Evolutionary conservation across 2,329 filamentous ascomycete species (phyloP).

Genomic region (Trichoderma hamatum): DNA sequence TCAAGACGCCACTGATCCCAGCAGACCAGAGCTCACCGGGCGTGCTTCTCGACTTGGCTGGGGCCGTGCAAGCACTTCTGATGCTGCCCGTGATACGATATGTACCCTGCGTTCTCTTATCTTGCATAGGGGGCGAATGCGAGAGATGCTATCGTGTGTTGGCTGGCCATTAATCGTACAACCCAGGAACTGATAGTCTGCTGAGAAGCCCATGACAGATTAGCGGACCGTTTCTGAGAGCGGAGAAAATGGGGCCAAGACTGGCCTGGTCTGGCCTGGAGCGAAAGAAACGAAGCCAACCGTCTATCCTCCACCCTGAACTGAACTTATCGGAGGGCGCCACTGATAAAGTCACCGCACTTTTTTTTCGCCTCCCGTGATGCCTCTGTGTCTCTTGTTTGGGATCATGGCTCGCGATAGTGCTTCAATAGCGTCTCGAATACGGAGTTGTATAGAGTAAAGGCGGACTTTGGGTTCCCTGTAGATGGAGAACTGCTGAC

Average conservation of each 20-base stretch:
- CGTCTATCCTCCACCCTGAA: neutral
- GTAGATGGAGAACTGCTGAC: neutral
- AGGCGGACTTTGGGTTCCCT: neutral
- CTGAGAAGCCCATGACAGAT: slow-evolving; percentile 18
- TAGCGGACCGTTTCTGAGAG: slow-evolving; percentile 9
- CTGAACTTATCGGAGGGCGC: slow-evolving; percentile 3
- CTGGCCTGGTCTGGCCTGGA: slow-evolving; percentile 14
- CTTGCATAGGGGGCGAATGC: neutral
- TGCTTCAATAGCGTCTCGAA: slow-evolving; percentile 1
- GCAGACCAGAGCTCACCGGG: neutral
- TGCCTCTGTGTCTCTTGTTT: neutral
- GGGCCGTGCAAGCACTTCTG: neutral
- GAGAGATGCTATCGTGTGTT: neutral
- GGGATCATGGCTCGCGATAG: neutral
- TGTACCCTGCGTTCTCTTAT: slow-evolving; percentile 2
- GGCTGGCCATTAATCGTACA: neutral
- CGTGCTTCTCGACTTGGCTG: neutral
- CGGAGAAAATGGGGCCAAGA: slow-evolving; percentile 19
- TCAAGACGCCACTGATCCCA: slow-evolving; percentile 12
- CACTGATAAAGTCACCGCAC: slow-evolving; percentile 17
- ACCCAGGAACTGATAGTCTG: neutral
- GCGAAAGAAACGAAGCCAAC: neutral
- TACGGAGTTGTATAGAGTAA: neutral
- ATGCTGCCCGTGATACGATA: neutral
- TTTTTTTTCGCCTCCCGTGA: slow-evolving; percentile 16